Percentiles rank a stretch among this genome's conserved stretches.
These are phyloP conservation scores for Prunus yedoensis DNA, from an alignment of 331 rosid species.

Conservation along the genomic window DNA sequence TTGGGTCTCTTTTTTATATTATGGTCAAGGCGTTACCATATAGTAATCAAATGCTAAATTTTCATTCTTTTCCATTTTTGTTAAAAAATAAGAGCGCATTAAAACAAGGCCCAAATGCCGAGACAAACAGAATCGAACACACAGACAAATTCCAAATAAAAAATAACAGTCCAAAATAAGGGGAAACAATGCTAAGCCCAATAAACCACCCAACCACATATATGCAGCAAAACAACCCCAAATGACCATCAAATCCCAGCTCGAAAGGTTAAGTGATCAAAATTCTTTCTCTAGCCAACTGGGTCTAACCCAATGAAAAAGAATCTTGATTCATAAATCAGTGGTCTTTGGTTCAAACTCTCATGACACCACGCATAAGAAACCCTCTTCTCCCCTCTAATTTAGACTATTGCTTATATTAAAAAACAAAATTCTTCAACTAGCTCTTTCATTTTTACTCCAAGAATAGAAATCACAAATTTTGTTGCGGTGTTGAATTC, in stretches of 20 bases:
- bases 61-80: background rate
- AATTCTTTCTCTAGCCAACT: background rate
- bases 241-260: background rate
- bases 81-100: background rate
- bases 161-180: too few relatives aligned
- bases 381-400: accelerated
- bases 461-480: background rate
- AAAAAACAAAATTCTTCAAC: background rate
- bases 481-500: background rate
- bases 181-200: too few relatives aligned
- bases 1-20: too few relatives aligned
- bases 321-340: too few relatives aligned
- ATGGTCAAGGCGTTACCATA: too few relatives aligned
- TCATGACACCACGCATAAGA: too few relatives aligned
- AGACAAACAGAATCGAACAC: background rate
- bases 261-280: background rate
- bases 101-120: background rate
- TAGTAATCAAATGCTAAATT: background rate
- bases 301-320: accelerated
- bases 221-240: background rate
- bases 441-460: background rate
- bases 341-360: accelerated
- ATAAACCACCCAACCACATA: background rate
- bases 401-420: too few relatives aligned
- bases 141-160: too few relatives aligned